phyloP scores from a whole-genome alignment of 2,329 filamentous ascomycete genomes.

The Fusarium paranaense region DNA sequence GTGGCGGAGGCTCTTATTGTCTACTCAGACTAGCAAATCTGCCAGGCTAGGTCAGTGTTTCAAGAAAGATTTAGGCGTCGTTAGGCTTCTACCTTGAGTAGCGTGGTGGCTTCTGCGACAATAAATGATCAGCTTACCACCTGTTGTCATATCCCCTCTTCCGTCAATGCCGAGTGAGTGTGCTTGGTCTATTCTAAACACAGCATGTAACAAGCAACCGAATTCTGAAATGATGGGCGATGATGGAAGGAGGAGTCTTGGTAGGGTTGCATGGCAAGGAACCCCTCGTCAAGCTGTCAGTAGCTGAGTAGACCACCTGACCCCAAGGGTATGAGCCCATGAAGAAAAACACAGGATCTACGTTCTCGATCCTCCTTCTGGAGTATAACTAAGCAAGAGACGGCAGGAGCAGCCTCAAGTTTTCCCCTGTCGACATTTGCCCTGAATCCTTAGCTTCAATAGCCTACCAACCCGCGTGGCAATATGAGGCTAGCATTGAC shows the following conservation, averaged over 20 bases:
- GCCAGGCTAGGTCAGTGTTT: neutral
- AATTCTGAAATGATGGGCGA: neutral
- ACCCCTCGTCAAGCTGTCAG: neutral
- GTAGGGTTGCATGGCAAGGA: neutral
- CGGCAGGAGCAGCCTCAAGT: neutral
- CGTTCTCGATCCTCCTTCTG: neutral
- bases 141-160: neutral
- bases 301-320: neutral
- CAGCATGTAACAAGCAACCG: neutral
- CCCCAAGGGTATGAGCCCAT: neutral
- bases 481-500: neutral
- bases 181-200: neutral
- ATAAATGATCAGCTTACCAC: neutral
- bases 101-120: neutral
- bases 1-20: neutral
- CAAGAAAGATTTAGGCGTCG: neutral
- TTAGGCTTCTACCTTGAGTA: neutral
- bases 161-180: neutral
- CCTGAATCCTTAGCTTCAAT: neutral
- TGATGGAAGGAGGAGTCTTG: neutral
- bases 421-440: neutral
- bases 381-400: neutral
- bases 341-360: neutral
- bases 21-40: neutral
- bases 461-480: neutral